phyloP scores from a whole-genome alignment of 2,329 filamentous ascomycete species.

The Pyricularia pennisetigena region DNA sequence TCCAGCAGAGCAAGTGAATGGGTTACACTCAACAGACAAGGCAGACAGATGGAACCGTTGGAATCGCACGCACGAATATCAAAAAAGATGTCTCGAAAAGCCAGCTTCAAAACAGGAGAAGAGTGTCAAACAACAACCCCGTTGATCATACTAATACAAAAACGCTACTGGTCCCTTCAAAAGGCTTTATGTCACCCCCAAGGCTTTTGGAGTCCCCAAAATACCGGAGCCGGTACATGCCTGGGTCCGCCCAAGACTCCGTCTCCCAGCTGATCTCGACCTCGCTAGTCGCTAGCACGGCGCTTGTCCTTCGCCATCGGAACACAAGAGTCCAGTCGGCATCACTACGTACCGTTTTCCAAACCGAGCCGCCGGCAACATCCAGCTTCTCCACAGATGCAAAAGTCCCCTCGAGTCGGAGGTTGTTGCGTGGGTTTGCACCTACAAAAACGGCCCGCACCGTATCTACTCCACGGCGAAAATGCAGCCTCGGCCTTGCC shows the following conservation, averaged over 20 bases:
- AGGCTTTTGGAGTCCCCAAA: conserved; percentile 72
- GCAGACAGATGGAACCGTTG: neutral
- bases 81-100: neutral
- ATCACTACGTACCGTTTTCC: conserved; percentile 63
- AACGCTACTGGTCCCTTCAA: conserved; percentile 55
- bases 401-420: conserved; percentile 69
- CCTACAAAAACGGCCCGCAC: conserved; percentile 67
- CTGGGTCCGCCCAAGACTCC: conserved; percentile 45
- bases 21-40: neutral
- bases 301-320: conserved; percentile 65
- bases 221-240: conserved; percentile 72
- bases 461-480: conserved; percentile 44
- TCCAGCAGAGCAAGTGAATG: neutral
- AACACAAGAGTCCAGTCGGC: conserved; percentile 77
- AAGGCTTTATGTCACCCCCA: conserved; percentile 50
- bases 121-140: neutral
- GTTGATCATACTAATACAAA: conserved; percentile 24
- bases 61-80: neutral
- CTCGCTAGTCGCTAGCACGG: conserved; percentile 63
- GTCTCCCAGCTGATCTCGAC: conserved; percentile 77
- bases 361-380: conserved; percentile 26
- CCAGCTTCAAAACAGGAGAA: neutral
- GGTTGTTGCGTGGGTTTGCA: conserved; percentile 83
- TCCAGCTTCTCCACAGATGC: conserved; percentile 58
- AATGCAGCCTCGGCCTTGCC: conserved; percentile 27